phyloP scores from a whole-genome alignment of 2,329 filamentous ascomycete genomes.

The Cyanodermella asteris region DNA sequence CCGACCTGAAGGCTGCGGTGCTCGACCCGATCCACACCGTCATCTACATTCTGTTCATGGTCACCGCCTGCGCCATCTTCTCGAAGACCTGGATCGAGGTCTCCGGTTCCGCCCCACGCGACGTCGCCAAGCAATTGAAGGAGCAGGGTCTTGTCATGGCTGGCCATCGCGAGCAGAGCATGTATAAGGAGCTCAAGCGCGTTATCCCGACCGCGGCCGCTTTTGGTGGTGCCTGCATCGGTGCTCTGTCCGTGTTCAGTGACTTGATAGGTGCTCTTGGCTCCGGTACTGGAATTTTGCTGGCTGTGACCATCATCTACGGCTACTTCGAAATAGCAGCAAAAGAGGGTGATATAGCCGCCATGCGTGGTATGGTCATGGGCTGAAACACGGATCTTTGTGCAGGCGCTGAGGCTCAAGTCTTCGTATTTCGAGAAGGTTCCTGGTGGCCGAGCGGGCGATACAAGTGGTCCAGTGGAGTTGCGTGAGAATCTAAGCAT shows the following conservation, averaged over 20 bases:
- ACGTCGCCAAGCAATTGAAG: slow-evolving; percentile 99
- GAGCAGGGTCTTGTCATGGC: slow-evolving; percentile 99
- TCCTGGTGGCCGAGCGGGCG: too few species aligned
- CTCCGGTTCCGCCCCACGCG: slow-evolving; percentile 86
- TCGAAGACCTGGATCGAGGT: slow-evolving; percentile 99
- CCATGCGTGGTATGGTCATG: slow-evolving; percentile 46
- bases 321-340: slow-evolving; percentile 98
- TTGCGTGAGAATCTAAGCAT: too few species aligned
- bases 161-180: slow-evolving; percentile 96
- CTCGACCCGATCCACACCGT: slow-evolving; percentile 92
- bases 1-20: slow-evolving; percentile 93
- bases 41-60: slow-evolving; percentile 93
- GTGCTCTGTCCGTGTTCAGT: slow-evolving; percentile 82
- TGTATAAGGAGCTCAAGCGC: slow-evolving; percentile 99
- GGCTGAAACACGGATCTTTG: too few species aligned
- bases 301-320: slow-evolving; percentile 98
- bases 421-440: background rate
- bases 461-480: too few species aligned
- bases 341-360: slow-evolving; percentile 87
- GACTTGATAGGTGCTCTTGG: slow-evolving; percentile 91
- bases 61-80: slow-evolving; percentile 91
- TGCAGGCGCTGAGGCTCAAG: too few species aligned
- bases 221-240: slow-evolving; percentile 97
- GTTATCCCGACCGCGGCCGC: slow-evolving; percentile 96
- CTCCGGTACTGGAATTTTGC: slow-evolving; percentile 88